These are phyloP conservation scores for Seminavis robusta DNA, from an alignment of 108 stramenopile genomes.

Conservation along the genomic window DNA sequence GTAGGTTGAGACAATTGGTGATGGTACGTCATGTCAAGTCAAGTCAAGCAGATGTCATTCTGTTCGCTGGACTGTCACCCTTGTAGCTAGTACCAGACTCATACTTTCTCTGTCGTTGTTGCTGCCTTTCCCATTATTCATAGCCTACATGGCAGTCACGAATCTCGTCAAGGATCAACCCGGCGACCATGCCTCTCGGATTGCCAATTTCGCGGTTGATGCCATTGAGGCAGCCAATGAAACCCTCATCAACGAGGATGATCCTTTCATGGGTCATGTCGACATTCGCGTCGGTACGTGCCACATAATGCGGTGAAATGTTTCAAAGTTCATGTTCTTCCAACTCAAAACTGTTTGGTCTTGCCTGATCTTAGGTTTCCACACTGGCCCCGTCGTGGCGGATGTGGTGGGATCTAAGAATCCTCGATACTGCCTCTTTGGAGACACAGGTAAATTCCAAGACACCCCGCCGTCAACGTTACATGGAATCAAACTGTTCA, in stretches of 20 bases:
- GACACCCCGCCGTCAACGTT: conserved; percentile 29
- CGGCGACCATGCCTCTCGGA: conserved; percentile 49
- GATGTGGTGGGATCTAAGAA: conserved; percentile 43
- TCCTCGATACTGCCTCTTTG: conserved; percentile 56
- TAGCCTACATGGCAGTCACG: conserved; percentile 31
- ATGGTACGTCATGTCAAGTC: too few species aligned
- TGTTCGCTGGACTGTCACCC: too few species aligned
- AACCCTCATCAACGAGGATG: conserved; percentile 25
- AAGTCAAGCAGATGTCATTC: too few species aligned
- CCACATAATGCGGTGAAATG: too few species aligned
- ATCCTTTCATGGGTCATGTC: conserved; percentile 17
- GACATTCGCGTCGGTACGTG: conserved; percentile 43
- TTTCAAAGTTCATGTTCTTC: too few species aligned
- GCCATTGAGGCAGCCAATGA: conserved; percentile 31
- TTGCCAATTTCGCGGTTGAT: conserved; percentile 55
- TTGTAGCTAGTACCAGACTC: too few species aligned
- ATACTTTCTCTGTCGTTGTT: too few species aligned
- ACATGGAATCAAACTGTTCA: conserved; percentile 34
- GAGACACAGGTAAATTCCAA: conserved; percentile 63
- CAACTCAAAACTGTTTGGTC: too few species aligned
- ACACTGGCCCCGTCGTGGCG: conserved; percentile 50
- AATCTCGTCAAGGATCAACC: conserved; percentile 37
- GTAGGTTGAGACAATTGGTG: conserved; percentile 64
- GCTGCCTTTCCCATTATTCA: too few species aligned
- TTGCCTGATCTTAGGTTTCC: too few species aligned